Percentiles rank a stretch among this genome's conserved stretches.
Evolutionary conservation across 306 rosid genomes (phyloP).

Genomic region (Bauhinia variegata): DNA sequence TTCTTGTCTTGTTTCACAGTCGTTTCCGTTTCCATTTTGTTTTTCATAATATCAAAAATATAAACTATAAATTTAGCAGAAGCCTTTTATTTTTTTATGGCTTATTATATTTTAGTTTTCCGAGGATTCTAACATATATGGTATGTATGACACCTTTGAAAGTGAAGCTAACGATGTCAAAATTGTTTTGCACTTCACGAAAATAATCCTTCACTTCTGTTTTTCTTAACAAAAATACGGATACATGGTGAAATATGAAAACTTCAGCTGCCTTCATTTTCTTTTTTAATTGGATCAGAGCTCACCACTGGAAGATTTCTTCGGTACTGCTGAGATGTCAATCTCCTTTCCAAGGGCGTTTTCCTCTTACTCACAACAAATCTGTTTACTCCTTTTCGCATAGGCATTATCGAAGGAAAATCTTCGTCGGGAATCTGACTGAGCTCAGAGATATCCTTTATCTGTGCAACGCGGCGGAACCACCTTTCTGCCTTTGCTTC

Average conservation of each 20-base stretch:
- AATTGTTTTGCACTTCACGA: constrained; percentile 23
- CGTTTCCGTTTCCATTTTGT: too few species aligned
- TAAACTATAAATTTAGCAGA: too few species aligned
- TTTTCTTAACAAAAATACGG: neutral
- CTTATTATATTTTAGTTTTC: too few species aligned
- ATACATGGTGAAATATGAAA: neutral
- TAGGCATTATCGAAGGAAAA: constrained; percentile 98
- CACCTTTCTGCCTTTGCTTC: constrained; percentile 98
- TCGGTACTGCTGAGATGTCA: constrained; percentile 89
- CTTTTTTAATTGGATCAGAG: constrained; percentile 69
- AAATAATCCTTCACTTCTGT: constrained; percentile 24
- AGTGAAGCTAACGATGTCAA: neutral
- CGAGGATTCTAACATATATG: too few species aligned
- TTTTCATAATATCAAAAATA: too few species aligned
- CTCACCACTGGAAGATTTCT: constrained; percentile 80
- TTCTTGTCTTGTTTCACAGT: too few species aligned
- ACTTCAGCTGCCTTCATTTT: constrained; percentile 59
- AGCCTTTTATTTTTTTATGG: too few species aligned
- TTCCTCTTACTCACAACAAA: constrained; percentile 98
- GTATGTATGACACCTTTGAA: too few species aligned
- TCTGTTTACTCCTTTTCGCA: constrained; percentile 98
- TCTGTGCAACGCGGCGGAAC: constrained; percentile 95
- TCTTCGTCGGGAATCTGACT: constrained; percentile 98
- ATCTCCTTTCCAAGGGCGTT: constrained; percentile 93
- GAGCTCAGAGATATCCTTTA: constrained; percentile 92